These are phyloP conservation scores for Neurospora pannonica DNA, from an alignment of 495 filamentous ascomycete species.

Conservation along the genomic window DNA sequence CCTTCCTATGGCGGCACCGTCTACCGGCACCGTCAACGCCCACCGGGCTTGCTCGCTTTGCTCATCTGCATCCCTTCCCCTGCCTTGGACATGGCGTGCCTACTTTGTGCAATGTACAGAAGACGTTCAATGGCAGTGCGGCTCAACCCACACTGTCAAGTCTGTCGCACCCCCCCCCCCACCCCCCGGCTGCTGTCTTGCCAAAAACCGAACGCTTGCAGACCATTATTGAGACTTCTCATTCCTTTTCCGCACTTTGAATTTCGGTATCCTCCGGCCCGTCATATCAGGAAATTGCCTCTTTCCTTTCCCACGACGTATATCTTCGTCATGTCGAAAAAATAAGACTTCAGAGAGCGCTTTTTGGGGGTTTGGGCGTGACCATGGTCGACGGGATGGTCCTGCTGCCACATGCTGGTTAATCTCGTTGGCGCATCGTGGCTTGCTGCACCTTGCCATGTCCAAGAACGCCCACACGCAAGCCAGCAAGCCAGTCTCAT, in stretches of 20 bases:
- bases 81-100: not conserved
- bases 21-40: not conserved
- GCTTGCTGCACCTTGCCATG: not conserved
- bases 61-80: not conserved
- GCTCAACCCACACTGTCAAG: not conserved
- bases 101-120: not conserved
- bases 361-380: not conserved
- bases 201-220: constrained; percentile 22
- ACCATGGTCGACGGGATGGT: constrained; percentile 3
- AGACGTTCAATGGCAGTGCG: not conserved
- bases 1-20: not conserved
- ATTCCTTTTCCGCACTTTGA: constrained; percentile 11
- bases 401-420: constrained; percentile 2
- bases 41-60: not conserved
- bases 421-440: constrained; percentile 2
- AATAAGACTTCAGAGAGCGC: not conserved
- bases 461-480: not conserved
- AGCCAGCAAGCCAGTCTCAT: not conserved
- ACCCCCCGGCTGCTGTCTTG: not conserved
- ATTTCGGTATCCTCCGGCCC: constrained; percentile 22
- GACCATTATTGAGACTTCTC: constrained; percentile 19
- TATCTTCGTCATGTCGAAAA: not conserved
- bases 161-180: not conserved
- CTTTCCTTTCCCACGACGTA: not conserved
- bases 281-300: constrained; percentile 15